Percentiles rank a stretch among this genome's conserved stretches.
Conservation (phyloP, 768 basidiomycete species). For the Leccinum disarticulatum region DNA sequence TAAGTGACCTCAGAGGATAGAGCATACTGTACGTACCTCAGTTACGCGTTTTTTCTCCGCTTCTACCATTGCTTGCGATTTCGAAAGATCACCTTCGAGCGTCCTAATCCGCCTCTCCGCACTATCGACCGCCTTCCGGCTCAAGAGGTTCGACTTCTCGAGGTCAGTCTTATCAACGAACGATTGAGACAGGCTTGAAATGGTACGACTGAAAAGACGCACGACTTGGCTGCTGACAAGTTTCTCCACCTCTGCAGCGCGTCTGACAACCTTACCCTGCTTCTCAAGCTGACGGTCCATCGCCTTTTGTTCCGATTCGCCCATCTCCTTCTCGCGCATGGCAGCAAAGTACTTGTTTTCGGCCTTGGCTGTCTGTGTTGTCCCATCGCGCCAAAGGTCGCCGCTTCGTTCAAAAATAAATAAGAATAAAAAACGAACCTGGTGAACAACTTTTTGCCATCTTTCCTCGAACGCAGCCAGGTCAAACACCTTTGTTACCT, state of each 20-base stretch:
- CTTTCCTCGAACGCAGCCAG: conserved; percentile 74
- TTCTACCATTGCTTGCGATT: conserved; percentile 36
- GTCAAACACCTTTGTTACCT: conserved; percentile 78
- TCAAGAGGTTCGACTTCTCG: conserved; percentile 44
- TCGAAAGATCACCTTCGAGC: conserved; percentile 35
- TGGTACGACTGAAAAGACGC: conserved; percentile 25
- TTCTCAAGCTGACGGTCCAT: conserved; percentile 50
- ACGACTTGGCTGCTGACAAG: conserved; percentile 60
- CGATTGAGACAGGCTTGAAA: neutral
- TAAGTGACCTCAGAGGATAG: neutral
- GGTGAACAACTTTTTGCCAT: conserved; percentile 58
- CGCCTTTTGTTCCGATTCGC: conserved; percentile 70
- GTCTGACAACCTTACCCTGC: conserved; percentile 64
- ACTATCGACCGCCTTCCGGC: conserved; percentile 31
- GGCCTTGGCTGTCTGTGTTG: conserved; percentile 85
- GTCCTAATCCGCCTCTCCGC: conserved; percentile 28
- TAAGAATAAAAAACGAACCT: conserved; percentile 48
- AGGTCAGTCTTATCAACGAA: conserved; percentile 34
- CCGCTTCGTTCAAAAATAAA: neutral
- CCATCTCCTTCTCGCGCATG: conserved; percentile 85
- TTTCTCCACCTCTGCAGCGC: conserved; percentile 62
- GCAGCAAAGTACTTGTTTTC: conserved; percentile 93
- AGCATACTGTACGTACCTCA: conserved; percentile 38
- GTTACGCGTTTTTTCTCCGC: conserved; percentile 38
- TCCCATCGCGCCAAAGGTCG: neutral